phyloP scores from a whole-genome alignment of 805 yeast species.

The Henningerozyma blattae region DNA sequence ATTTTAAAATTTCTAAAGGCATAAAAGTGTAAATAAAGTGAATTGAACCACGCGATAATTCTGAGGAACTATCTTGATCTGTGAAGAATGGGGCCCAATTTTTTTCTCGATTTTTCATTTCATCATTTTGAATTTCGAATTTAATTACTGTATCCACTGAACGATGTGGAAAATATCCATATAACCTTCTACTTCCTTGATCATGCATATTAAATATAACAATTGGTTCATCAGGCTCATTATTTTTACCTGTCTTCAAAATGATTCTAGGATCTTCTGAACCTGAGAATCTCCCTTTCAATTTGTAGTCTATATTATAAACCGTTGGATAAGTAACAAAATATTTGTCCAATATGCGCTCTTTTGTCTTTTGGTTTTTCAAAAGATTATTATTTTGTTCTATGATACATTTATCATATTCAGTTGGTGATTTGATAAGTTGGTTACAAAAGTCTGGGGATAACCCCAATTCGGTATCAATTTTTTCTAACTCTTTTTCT shows the following conservation, averaged over 20 bases:
- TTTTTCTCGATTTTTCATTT: slow-evolving; percentile 1
- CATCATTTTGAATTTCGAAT: neutral
- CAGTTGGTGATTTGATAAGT: slow-evolving; percentile 2
- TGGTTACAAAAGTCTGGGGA: neutral
- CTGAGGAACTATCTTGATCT: slow-evolving; percentile 1
- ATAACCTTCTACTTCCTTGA: slow-evolving; percentile 1
- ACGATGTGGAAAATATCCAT: slow-evolving; percentile 5
- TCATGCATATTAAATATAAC: slow-evolving; percentile 5
- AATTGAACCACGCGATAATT: slow-evolving; percentile 14
- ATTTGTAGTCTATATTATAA: slow-evolving; percentile 3
- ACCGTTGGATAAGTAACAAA: slow-evolving; percentile 7
- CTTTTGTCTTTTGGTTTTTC: slow-evolving; percentile 3
- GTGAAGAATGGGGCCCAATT: slow-evolving; percentile 10
- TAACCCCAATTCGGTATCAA: slow-evolving; percentile 1
- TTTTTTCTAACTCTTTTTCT: neutral
- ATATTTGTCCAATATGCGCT: slow-evolving; percentile 3
- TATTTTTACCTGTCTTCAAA: slow-evolving; percentile 2
- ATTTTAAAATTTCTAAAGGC: slow-evolving; percentile 12
- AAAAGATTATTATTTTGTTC: slow-evolving; percentile 9
- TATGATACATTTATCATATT: slow-evolving; percentile 14
- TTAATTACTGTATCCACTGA: neutral
- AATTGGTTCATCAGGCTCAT: slow-evolving; percentile 5
- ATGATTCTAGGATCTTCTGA: slow-evolving; percentile 9
- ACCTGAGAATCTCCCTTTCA: slow-evolving; percentile 6
- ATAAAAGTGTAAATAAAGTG: slow-evolving; percentile 7